Evolutionary conservation across 176 grass and related monocot species (phyloP).

Genomic region (Aechmea fasciata): DNA sequence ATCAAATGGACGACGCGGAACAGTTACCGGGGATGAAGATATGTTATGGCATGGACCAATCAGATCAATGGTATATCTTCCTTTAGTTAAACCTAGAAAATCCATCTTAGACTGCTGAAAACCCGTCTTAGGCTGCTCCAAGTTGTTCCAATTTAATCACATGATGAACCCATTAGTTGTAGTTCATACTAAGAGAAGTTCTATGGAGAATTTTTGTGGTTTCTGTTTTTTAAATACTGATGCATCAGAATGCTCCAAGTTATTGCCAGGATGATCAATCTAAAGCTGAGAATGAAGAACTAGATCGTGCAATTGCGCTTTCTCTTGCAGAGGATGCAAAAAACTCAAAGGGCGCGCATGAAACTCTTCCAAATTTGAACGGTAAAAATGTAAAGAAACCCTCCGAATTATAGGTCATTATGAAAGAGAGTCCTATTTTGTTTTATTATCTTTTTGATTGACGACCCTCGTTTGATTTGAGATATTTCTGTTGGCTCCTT

Average conservation of each 20-base stretch:
- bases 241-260: conserved; percentile 13
- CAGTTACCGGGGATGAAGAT: conserved; percentile 45
- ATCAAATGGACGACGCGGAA: conserved; percentile 30
- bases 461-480: no score
- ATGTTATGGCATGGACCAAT: conserved; percentile 49
- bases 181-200: no score
- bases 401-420: no score
- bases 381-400: no score
- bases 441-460: no score
- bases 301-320: conserved; percentile 68
- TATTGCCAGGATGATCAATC: conserved; percentile 56
- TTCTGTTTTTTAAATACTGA: conserved; percentile 17
- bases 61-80: conserved; percentile 48
- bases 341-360: conserved; percentile 44
- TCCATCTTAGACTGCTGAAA: background rate
- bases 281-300: conserved; percentile 66
- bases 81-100: background rate
- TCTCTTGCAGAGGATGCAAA: conserved; percentile 74
- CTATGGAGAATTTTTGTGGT: background rate
- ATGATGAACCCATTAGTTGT: no score
- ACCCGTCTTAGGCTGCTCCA: background rate
- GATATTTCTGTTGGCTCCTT: background rate
- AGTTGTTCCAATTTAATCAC: background rate
- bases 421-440: no score
- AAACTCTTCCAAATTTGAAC: background rate